Evolutionary conservation across 164 flowering plant species (phyloP).

Genomic region (Nymphaea thermarum): DNA sequence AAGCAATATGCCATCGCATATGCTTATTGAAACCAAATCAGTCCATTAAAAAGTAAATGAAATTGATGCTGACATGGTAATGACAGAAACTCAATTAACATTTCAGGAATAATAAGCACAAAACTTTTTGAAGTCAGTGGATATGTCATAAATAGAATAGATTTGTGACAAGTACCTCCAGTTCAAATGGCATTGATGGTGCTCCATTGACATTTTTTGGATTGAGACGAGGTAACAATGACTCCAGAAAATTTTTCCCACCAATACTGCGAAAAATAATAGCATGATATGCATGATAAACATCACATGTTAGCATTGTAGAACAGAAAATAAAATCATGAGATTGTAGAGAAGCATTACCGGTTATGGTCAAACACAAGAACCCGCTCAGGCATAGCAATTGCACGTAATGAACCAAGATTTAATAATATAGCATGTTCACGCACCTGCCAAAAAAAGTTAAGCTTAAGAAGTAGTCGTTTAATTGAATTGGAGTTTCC

Average conservation of each 20-base stretch:
- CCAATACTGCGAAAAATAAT: constrained; percentile 39
- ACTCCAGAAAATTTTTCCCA: constrained; percentile 79
- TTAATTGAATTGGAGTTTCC: no score
- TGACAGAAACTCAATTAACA: no score
- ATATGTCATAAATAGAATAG: not conserved
- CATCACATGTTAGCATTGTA: no score
- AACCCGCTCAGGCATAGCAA: constrained; percentile 82
- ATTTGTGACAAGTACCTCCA: constrained; percentile 49
- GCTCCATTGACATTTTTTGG: constrained; percentile 61
- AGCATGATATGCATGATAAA: not conserved
- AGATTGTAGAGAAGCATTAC: constrained; percentile 21
- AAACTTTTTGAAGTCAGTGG: not conserved
- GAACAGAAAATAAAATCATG: not conserved
- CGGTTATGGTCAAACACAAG: constrained; percentile 76
- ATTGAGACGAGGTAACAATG: constrained; percentile 78
- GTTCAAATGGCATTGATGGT: constrained; percentile 85
- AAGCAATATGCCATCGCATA: no score
- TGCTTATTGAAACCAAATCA: no score
- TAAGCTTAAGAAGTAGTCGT: not conserved
- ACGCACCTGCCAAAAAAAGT: constrained; percentile 51
- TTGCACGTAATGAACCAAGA: constrained; percentile 80
- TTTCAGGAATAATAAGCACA: no score
- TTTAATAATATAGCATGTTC: constrained; percentile 87
- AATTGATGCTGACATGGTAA: no score
- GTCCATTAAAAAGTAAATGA: no score